Percentiles rank a stretch among this genome's conserved stretches.
Conservation (phyloP, 1,284 basidiomycete species). For the Anthracocystis panici-leucophaei region DNA sequence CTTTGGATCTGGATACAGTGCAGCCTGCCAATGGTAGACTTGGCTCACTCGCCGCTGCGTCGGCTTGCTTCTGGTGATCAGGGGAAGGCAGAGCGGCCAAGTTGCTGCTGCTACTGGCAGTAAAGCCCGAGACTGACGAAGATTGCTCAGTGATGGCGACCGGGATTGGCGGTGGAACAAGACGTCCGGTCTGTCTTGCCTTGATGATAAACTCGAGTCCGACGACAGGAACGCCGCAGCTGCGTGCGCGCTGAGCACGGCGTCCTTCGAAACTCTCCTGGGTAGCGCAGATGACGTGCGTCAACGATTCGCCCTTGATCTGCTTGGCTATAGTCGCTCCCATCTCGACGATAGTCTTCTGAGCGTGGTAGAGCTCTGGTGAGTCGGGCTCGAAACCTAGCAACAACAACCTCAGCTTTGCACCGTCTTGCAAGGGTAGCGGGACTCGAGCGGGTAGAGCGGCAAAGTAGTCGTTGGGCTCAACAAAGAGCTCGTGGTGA, state of each 20-base stretch:
- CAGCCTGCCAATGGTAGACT: conserved; percentile 35
- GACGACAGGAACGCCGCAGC: conserved; percentile 39
- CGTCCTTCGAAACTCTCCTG: conserved; percentile 28
- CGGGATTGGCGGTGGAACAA: conserved; percentile 22
- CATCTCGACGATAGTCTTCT: conserved; percentile 45
- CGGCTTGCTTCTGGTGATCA: background rate
- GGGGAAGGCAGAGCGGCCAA: background rate
- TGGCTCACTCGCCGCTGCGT: background rate
- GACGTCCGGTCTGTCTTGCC: conserved; percentile 26
- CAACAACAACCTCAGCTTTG: conserved; percentile 31
- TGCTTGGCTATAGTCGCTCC: conserved; percentile 44
- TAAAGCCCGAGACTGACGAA: background rate
- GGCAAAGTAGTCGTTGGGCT: conserved; percentile 47
- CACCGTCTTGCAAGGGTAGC: conserved; percentile 39
- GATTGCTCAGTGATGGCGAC: conserved; percentile 11
- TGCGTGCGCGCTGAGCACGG: conserved; percentile 37
- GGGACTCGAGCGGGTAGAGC: conserved; percentile 33
- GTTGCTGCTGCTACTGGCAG: conserved; percentile 15
- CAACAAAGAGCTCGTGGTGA: conserved; percentile 49
- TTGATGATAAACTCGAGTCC: conserved; percentile 39
- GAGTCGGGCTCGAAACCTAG: conserved; percentile 49
- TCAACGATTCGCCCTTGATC: conserved; percentile 33
- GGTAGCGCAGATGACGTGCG: conserved; percentile 50
- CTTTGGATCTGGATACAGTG: conserved; percentile 32
- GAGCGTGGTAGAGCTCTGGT: conserved; percentile 54